Base-by-base conservation (phyloP, 805 yeast genomes). In the Ogataea chonburiensis region DNA sequence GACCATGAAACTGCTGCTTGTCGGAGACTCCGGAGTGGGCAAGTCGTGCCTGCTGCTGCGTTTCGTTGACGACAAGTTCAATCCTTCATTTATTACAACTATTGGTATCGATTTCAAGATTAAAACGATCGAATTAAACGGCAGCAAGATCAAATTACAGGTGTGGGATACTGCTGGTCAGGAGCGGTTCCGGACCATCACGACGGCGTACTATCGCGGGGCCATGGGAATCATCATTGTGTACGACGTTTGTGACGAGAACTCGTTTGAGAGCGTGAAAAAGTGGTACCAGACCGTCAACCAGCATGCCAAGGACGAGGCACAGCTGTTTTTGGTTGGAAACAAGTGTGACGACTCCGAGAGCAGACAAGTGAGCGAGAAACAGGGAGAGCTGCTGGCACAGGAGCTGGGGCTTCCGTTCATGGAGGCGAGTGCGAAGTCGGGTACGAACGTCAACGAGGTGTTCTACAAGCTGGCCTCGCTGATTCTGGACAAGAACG, bases 91-190 rank as follows among this genome's bases (percentile, higher is more conserved):
- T 65, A 93, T 93, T 66, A 88, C 98, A 42, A 93, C 98, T 31
- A 93, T 93, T 55, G 98, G 98, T 37, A 93, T 93, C 55, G 98
- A 93, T 64, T 93, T 93, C 75, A 93, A 93, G 70, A 91, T 93
- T 61, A 83, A 96, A 66, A 89, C 96, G 18, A 86, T 89, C 50
- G 97, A 91, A 53, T 75, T 89, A 48, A 91, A 91, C 46, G 96
- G 96, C 36, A 85, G 86, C 65, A 83, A 83, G 48, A 85, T 93
- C 64, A 93, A 93, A 67, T 75, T 91, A 59, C 98, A 93, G 64
- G 85, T 91, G 28, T 84, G 96, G 96, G 96, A 88, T 61, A 88
- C 96, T 25, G 96, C 96, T 1, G 96, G 96, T n/a, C 96, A 88
- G 67, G 96, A 88, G 62, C 73, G 96, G 56, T 88, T 88, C 68